Evolutionary conservation across 139 green algal species (phyloP).

Genomic region (Tetradesmus lagerheimii): DNA sequence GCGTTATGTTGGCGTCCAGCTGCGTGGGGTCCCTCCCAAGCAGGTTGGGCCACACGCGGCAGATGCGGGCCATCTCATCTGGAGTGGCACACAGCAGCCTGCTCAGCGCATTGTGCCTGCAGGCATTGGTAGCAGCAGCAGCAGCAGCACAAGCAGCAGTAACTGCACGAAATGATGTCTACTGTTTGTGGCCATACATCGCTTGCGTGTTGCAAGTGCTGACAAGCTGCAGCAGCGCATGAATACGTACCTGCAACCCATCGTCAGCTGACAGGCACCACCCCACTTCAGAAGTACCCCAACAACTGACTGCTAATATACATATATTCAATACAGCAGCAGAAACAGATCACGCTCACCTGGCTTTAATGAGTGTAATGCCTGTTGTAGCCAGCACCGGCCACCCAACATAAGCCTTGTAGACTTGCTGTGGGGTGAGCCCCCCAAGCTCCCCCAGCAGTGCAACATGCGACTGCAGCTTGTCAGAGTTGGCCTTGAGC

Average conservation of each 20-base stretch:
- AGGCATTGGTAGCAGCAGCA: not conserved
- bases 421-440: not conserved
- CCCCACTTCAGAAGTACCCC: no score
- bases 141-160: not conserved
- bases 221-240: no score
- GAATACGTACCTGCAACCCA: no score
- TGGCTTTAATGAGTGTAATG: not conserved
- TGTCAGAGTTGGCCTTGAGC: not conserved
- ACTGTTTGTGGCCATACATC: no score
- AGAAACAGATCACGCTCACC: not conserved
- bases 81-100: not conserved
- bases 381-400: constrained; percentile 9
- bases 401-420: not conserved
- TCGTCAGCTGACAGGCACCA: no score
- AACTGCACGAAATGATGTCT: no score
- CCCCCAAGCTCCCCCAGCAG: not conserved
- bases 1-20: not conserved
- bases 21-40: not conserved
- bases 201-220: no score
- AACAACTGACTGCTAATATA: no score
- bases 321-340: no score
- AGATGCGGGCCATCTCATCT: not conserved
- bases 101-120: not conserved
- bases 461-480: not conserved
- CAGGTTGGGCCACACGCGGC: not conserved